These are phyloP conservation scores for Pisolithus tinctorius DNA, from an alignment of 768 basidiomycete species.

Conservation along the genomic window DNA sequence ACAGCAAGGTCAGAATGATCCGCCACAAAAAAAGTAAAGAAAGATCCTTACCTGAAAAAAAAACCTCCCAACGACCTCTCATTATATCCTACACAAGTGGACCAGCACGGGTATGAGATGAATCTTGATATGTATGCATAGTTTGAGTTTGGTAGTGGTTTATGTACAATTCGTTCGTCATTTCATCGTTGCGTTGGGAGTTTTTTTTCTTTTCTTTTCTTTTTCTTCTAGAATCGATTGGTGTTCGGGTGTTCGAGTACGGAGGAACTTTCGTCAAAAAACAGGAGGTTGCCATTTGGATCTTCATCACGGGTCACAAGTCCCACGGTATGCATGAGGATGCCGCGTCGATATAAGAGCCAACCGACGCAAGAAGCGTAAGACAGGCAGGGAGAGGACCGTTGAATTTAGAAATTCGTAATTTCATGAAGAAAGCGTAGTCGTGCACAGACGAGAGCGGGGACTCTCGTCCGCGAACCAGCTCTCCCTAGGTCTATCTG, in stretches of 20 bases:
- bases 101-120: no score
- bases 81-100: not conserved
- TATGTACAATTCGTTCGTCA: no score
- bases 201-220: no score
- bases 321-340: not conserved
- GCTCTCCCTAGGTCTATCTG: conserved; percentile 5
- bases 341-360: not conserved
- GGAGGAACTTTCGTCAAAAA: not conserved
- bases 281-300: not conserved
- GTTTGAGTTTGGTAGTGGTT: no score
- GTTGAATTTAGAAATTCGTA: not conserved
- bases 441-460: not conserved
- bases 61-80: no score
- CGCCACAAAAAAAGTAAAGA: not conserved
- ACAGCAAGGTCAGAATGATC: not conserved
- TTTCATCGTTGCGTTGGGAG: no score
- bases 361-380: not conserved
- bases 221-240: no score
- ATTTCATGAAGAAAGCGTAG: not conserved
- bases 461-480: conserved; percentile 6
- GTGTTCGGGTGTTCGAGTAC: not conserved
- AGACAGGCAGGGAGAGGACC: not conserved
- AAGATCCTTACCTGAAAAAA: not conserved
- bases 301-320: not conserved
- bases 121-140: no score